Percentiles rank a stretch among this genome's conserved stretches.
Conservation (phyloP, 2,329 filamentous ascomycete genomes). For the Fusarium miscanthi region DNA sequence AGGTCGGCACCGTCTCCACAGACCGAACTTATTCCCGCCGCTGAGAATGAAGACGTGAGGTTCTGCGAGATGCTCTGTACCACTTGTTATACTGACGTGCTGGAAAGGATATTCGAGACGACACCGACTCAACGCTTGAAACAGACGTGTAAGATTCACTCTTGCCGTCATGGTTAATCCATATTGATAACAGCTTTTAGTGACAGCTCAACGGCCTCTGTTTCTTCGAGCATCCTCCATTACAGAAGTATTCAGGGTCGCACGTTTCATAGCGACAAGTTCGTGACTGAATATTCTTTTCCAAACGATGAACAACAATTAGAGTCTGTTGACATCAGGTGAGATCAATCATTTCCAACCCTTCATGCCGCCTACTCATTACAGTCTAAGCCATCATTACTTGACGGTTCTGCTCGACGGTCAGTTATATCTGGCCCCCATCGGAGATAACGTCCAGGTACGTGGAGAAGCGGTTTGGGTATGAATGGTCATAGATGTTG, state of each 20-base stretch:
- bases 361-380: accelerated
- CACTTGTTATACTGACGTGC: accelerated
- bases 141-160: background rate
- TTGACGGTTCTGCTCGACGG: slow-evolving; percentile 16
- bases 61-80: accelerated
- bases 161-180: accelerated
- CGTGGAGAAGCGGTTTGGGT: accelerated
- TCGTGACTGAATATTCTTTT: slow-evolving; percentile 13
- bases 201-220: slow-evolving; percentile 21
- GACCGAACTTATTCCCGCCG: background rate
- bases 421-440: background rate
- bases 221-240: slow-evolving; percentile 20
- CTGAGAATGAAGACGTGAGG: background rate
- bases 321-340: slow-evolving; percentile 19
- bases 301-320: slow-evolving; percentile 30
- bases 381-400: slow-evolving; percentile 1
- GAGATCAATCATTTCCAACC: accelerated
- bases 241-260: slow-evolving; percentile 24
- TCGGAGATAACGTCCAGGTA: slow-evolving; percentile 12
- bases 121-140: background rate
- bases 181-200: accelerated
- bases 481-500: background rate
- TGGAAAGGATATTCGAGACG: background rate
- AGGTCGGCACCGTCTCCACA: background rate
- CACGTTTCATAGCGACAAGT: slow-evolving; percentile 28